Conservation (phyloP, 2,329 filamentous ascomycete species). For the Epichloe coenophiala region DNA sequence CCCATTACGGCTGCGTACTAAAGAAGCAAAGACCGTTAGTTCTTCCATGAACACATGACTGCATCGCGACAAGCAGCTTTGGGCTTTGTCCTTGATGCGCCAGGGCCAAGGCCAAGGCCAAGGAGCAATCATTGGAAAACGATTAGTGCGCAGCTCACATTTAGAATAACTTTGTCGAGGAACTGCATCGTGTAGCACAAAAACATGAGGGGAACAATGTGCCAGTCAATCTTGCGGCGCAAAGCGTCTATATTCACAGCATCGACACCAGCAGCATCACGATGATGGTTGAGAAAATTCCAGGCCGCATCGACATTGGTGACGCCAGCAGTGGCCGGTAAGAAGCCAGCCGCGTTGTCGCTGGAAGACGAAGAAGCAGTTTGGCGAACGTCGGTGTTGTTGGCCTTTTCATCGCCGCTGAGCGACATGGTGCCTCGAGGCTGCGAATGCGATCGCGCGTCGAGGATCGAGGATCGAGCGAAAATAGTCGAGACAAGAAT, state of each 20-base stretch:
- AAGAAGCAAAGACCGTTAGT: neutral
- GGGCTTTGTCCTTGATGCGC: no score
- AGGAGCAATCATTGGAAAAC: no score
- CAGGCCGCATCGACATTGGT: slow-evolving; percentile 30
- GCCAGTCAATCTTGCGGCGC: slow-evolving; percentile 42
- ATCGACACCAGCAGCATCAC: slow-evolving; percentile 20
- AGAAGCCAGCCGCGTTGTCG: neutral
- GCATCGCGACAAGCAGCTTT: neutral
- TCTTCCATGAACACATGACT: neutral
- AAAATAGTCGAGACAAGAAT: neutral
- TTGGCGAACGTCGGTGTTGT: slow-evolving; percentile 8
- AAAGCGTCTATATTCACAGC: slow-evolving; percentile 30
- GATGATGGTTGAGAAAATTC: slow-evolving; percentile 30
- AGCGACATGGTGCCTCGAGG: slow-evolving; percentile 12
- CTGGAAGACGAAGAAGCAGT: slow-evolving; percentile 12
- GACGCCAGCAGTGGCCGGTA: slow-evolving; percentile 2
- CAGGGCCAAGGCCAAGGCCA: no score
- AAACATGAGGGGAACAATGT: slow-evolving; percentile 49
- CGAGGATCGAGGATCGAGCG: neutral
- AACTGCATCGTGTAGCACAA: slow-evolving; percentile 49
- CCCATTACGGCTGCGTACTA: slow-evolving; percentile 57
- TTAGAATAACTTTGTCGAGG: slow-evolving; percentile 50
- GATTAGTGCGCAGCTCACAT: slow-evolving; percentile 26
- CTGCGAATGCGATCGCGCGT: neutral
- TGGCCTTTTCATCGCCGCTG: slow-evolving; percentile 12